A percentile compares a stretch with the other conserved stretches of the same genome.
Conservation (phyloP, 306 rosid species). For the Clitoria ternatea region DNA sequence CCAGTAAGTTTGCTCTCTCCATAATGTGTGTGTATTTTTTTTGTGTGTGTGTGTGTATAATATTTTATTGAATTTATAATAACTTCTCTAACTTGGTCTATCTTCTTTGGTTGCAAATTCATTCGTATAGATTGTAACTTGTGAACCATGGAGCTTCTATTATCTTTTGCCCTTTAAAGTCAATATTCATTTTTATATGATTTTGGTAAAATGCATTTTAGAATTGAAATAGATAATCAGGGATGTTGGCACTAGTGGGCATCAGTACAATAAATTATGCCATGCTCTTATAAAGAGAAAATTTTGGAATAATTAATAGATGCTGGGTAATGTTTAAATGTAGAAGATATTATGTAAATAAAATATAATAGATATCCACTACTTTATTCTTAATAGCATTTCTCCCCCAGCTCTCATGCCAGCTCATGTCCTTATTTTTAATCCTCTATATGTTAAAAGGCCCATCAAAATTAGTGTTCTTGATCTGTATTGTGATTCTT, state of each 20-base stretch:
- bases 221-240: neutral
- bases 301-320: neutral
- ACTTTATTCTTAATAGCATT: neutral
- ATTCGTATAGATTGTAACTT: neutral
- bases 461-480: neutral
- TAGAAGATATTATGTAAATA: neutral
- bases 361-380: neutral
- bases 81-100: neutral
- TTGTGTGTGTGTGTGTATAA: neutral
- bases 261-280: neutral
- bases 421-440: neutral
- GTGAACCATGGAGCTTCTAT: slow-evolving; percentile 1
- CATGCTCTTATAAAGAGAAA: neutral
- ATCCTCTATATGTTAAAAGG: neutral
- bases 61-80: neutral
- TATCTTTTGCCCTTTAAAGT: neutral
- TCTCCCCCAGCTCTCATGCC: neutral
- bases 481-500: neutral
- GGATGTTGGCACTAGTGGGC: neutral
- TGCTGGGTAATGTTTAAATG: neutral
- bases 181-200: neutral
- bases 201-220: neutral
- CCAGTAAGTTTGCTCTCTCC: slow-evolving; percentile 54
- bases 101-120: neutral
- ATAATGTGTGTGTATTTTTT: neutral